These are phyloP conservation scores for Daldinia caldariorum DNA, from an alignment of 495 filamentous ascomycete species.

Conservation along the genomic window DNA sequence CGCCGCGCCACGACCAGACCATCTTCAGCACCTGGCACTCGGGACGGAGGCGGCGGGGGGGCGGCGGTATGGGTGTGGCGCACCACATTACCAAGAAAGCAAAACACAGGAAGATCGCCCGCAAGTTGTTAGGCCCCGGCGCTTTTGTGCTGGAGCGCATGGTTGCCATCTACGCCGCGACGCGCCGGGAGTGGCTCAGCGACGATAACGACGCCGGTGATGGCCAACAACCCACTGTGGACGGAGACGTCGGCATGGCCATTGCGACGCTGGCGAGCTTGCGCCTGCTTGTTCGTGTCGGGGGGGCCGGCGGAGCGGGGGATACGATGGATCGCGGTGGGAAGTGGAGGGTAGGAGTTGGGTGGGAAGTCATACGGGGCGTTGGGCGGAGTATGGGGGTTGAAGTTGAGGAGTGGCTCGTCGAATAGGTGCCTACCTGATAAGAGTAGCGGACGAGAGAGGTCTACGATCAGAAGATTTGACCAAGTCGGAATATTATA, in stretches of 20 bases:
- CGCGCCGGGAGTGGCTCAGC: conserved; percentile 73
- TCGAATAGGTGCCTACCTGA: conserved; percentile 61
- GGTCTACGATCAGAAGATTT: background rate
- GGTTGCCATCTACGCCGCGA: conserved; percentile 84
- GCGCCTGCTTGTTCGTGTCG: conserved; percentile 72
- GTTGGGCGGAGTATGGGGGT: conserved; percentile 75
- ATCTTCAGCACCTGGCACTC: conserved; percentile 87
- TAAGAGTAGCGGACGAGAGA: background rate
- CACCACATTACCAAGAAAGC: conserved; percentile 53
- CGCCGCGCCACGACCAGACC: conserved; percentile 75
- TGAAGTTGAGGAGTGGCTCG: conserved; percentile 75
- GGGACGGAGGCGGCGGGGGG: conserved; percentile 53
- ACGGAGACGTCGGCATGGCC: conserved; percentile 73
- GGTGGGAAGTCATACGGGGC: conserved; percentile 74
- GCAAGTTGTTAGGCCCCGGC: conserved; percentile 76
- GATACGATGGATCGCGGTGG: conserved; percentile 70
- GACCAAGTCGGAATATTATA: background rate
- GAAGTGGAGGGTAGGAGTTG: conserved; percentile 79
- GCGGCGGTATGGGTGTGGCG: no score
- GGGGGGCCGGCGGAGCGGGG: conserved; percentile 48
- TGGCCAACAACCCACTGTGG: conserved; percentile 45
- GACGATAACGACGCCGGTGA: conserved; percentile 45
- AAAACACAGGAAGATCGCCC: conserved; percentile 74
- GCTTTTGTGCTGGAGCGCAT: conserved; percentile 88
- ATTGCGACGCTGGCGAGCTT: conserved; percentile 84